phyloP scores from a whole-genome alignment of 2,329 filamentous ascomycete genomes.

The Pseudogymnoascus sp. region DNA sequence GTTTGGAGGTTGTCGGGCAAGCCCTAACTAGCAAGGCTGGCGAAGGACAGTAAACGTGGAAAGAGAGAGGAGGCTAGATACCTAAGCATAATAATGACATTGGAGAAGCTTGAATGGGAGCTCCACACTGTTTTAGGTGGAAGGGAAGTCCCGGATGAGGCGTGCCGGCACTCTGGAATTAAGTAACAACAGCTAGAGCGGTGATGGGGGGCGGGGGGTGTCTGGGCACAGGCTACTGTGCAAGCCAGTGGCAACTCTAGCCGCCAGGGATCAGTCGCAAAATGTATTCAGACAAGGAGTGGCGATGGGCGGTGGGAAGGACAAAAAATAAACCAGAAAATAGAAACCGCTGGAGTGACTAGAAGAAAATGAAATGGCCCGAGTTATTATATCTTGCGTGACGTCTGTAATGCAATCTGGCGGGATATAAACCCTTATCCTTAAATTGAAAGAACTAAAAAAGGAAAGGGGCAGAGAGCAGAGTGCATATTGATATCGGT shows the following conservation, averaged over 20 bases:
- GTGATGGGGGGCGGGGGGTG: background rate
- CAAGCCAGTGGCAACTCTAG: slow-evolving; percentile 7
- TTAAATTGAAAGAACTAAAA: background rate
- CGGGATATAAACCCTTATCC: background rate
- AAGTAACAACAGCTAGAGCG: slow-evolving; percentile 2
- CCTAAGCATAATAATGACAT: slow-evolving; percentile 10
- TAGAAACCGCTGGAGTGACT: background rate
- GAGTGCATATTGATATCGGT: slow-evolving; percentile 4
- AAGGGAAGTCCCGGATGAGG: slow-evolving; percentile 11
- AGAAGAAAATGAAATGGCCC: background rate
- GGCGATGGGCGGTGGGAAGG: background rate
- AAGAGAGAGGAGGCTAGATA: slow-evolving; percentile 3
- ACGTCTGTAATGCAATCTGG: slow-evolving; percentile 2
- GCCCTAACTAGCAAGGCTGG: background rate
- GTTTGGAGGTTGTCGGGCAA: background rate
- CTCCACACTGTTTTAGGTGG: slow-evolving; percentile 9
- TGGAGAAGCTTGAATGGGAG: slow-evolving; percentile 9
- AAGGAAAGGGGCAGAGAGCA: background rate
- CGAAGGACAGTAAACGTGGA: background rate
- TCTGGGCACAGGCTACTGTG: slow-evolving; percentile 3
- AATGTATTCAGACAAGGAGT: slow-evolving; percentile 1
- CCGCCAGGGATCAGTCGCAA: background rate
- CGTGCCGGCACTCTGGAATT: slow-evolving; percentile 8
- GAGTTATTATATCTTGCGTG: slow-evolving; percentile 4
- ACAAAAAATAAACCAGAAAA: background rate